phyloP scores from a whole-genome alignment of 2,329 filamentous ascomycete genomes.

The Neonectria neomacrospora region DNA sequence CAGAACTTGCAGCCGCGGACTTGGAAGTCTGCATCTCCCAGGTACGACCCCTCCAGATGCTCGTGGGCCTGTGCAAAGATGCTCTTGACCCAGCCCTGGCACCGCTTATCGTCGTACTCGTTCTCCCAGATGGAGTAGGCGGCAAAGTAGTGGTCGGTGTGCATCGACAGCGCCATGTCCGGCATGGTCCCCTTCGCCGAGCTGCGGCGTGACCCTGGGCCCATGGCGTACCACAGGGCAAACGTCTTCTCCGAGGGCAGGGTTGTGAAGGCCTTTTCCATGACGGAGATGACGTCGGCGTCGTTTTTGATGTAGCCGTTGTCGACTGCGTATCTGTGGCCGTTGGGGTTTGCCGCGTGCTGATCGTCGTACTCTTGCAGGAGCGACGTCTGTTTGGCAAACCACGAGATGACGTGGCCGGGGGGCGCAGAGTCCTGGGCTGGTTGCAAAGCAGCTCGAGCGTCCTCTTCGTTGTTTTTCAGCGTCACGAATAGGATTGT shows the following conservation, averaged over 20 bases:
- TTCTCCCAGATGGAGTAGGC: slow-evolving; percentile 63
- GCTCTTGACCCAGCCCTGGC: slow-evolving; percentile 56
- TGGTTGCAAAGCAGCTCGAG: slow-evolving; percentile 48
- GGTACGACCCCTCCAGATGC: slow-evolving; percentile 60
- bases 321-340: slow-evolving; percentile 61
- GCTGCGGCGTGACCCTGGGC: slow-evolving; percentile 52
- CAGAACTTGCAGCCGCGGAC: slow-evolving; percentile 59
- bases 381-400: slow-evolving; percentile 55
- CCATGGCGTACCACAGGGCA: slow-evolving; percentile 63
- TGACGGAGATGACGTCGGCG: slow-evolving; percentile 55
- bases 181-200: slow-evolving; percentile 41
- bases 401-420: slow-evolving; percentile 50
- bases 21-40: slow-evolving; percentile 66
- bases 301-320: slow-evolving; percentile 63
- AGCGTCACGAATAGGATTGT: slow-evolving; percentile 55
- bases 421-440: slow-evolving; percentile 52
- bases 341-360: slow-evolving; percentile 57
- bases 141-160: slow-evolving; percentile 67
- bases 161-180: slow-evolving; percentile 66
- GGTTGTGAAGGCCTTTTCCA: slow-evolving; percentile 59
- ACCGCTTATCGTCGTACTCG: slow-evolving; percentile 55
- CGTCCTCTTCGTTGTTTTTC: slow-evolving; percentile 50
- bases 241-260: slow-evolving; percentile 58
- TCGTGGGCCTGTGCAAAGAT: slow-evolving; percentile 54
- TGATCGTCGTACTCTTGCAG: slow-evolving; percentile 56